Base-by-base conservation (phyloP, 176 grass and related monocot species). In the Lolium multiflorum region DNA sequence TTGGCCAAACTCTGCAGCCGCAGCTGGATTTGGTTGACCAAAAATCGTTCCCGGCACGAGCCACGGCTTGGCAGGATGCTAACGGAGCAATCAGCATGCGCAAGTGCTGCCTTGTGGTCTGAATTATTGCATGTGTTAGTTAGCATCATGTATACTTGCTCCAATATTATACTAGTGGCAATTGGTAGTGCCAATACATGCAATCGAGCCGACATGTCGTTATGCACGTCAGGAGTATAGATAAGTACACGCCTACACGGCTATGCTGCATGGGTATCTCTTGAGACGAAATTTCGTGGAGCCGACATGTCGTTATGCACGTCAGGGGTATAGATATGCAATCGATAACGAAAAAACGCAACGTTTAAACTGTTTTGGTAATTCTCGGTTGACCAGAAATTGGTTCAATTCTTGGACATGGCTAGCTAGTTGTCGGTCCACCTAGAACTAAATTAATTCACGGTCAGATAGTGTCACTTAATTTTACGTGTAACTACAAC, bases 11-110 rank as follows among this genome's bases (percentile, higher is more conserved):
- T 87, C 78, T 79, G 73, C 54, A 46, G 24, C 47, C 26, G 20
- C 21, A 79, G 87, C 81, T 49, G 55, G 44, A 85, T 56, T 80
- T 85, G 58, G 58, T 81, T 89, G 88, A 89, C 88, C 47, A n/a
- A 14, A 21, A 59, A n/a, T 0, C 18, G 10, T 21, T 9, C 52
- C 9, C 2, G 39, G 22, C 76, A 49, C 20, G 76, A 17, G 17
- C 59, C 58, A 46, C 63, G 39, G 15, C 41, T 77, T 75, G 82
- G 28, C 57, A 35, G 57, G 61, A 74, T n/a, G 39, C 26, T 83
- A 83, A 25, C 28, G 4, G 50, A 31, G 12, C 15, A 25, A 73
- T 26, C 67, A 46, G 10, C 50, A 49, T 20, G 86, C 71, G 71
- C 71, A 26, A 43, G 6, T 74, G 13, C 15, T 70, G 20, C 44